Percentiles rank a stretch among this genome's conserved stretches.
These are phyloP conservation scores for Carallia pectinifolia DNA, from an alignment of 345 rosid genomes.

Conservation along the genomic window DNA sequence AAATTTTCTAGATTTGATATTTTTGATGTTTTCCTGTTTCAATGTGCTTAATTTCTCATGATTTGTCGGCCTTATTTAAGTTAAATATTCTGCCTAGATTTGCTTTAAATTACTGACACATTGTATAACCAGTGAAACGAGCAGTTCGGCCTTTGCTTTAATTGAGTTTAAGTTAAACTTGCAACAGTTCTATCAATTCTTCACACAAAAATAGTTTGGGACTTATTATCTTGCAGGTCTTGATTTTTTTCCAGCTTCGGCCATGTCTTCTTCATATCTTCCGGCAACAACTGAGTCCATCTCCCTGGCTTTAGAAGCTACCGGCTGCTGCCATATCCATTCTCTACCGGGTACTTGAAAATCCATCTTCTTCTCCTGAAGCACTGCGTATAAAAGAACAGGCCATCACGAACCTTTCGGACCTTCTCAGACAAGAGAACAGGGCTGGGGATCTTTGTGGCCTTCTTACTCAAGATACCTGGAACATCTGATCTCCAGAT, in stretches of 20 bases:
- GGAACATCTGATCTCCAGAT: constrained; percentile 88
- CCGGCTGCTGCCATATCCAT: constrained; percentile 71
- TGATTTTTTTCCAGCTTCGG: background rate
- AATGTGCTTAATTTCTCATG: too few relatives aligned
- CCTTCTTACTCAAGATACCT: constrained; percentile 82
- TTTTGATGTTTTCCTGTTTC: too few relatives aligned
- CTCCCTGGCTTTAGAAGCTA: constrained; percentile 72
- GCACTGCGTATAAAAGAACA: constrained; percentile 77
- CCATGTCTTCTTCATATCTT: constrained; percentile 30
- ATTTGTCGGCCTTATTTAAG: too few relatives aligned
- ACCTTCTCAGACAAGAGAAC: constrained; percentile 73
- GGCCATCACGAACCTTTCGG: constrained; percentile 76
- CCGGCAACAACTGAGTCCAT: constrained; percentile 55
- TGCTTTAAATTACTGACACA: too few relatives aligned
- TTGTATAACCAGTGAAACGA: too few relatives aligned
- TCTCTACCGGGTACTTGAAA: constrained; percentile 61
- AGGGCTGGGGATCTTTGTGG: constrained; percentile 73
- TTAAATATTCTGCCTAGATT: too few relatives aligned
- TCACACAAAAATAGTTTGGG: background rate
- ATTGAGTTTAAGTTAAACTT: background rate
- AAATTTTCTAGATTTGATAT: too few relatives aligned
- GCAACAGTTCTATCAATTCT: background rate
- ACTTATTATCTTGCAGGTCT: constrained; percentile 14
- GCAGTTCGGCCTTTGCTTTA: background rate
- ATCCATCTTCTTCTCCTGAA: constrained; percentile 83